Percentiles rank a stretch among this genome's conserved stretches.
Conservation (phyloP, 139 green algal genomes). For the Dunaliella primolecta region DNA sequence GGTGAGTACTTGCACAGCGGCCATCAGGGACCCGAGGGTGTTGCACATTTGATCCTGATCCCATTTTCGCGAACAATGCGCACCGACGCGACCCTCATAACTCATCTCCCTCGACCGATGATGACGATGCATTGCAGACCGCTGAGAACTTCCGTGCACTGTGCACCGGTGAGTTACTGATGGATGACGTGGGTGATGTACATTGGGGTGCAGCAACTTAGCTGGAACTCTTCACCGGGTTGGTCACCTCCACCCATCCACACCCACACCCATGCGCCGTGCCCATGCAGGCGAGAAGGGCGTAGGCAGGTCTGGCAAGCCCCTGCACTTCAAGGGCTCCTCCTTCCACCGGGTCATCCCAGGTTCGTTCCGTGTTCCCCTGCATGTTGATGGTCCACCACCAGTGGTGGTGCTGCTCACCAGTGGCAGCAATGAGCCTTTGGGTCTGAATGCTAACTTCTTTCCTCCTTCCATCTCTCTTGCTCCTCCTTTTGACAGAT, state of each 20-base stretch:
- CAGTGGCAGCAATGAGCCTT: not conserved
- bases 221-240: not conserved
- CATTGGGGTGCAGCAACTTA: not conserved
- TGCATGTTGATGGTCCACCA: not conserved
- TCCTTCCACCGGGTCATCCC: slow-evolving; percentile 71
- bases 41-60: slow-evolving; percentile 83
- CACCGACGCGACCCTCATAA: not conserved
- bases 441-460: not conserved
- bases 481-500: not conserved
- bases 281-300: slow-evolving; percentile 74
- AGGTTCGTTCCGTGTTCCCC: not conserved
- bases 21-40: slow-evolving; percentile 91
- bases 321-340: slow-evolving; percentile 76
- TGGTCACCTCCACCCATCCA: not conserved
- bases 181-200: too few relatives aligned
- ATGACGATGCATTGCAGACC: too few relatives aligned
- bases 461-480: not conserved
- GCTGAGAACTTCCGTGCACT: too few relatives aligned
- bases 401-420: not conserved
- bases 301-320: slow-evolving; percentile 72
- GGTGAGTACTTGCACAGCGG: too few relatives aligned
- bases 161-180: too few relatives aligned
- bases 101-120: slow-evolving; percentile 1
- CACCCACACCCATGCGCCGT: not conserved
- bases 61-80: not conserved